Conservation (phyloP, 768 basidiomycete species). For the Suillus clintonianus region DNA sequence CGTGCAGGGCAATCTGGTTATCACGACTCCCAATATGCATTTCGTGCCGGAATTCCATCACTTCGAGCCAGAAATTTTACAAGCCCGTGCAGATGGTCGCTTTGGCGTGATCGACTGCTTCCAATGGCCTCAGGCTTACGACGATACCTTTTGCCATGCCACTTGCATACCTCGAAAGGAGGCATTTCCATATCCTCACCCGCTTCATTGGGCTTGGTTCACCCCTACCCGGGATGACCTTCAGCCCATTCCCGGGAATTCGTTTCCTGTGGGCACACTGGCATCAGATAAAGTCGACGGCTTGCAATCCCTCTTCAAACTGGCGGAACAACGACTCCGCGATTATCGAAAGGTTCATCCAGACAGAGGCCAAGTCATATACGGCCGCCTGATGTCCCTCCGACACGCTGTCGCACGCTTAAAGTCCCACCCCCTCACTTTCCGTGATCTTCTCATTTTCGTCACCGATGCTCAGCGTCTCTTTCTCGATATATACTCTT, state of each 20-base stretch:
- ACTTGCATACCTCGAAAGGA: conserved; percentile 1
- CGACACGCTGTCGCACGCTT: background rate
- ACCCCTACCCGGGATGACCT: background rate
- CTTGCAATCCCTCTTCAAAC: too few species aligned
- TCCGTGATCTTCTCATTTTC: background rate
- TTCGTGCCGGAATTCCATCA: background rate
- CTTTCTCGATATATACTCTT: conserved; percentile 5
- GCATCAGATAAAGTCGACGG: background rate
- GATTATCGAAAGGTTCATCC: background rate
- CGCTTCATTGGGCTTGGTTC: conserved; percentile 4
- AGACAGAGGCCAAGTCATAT: conserved; percentile 2
- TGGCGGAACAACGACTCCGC: too few species aligned
- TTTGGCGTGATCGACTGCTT: background rate
- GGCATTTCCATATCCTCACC: conserved; percentile 2
- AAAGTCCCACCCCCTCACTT: conserved; percentile 2
- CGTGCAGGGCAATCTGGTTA: too few species aligned
- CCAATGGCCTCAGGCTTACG: conserved; percentile 5
- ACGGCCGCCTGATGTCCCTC: background rate
- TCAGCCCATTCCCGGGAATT: background rate
- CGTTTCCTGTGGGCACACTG: conserved; percentile 3
- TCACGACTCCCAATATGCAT: too few species aligned
- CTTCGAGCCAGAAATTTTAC: background rate
- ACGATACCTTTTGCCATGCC: too few species aligned
- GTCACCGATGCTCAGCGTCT: conserved; percentile 6
- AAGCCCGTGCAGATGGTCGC: background rate